These are phyloP conservation scores for Phytopythium chamaehyphon DNA, from an alignment of 352 stramenopile species.

Conservation along the genomic window DNA sequence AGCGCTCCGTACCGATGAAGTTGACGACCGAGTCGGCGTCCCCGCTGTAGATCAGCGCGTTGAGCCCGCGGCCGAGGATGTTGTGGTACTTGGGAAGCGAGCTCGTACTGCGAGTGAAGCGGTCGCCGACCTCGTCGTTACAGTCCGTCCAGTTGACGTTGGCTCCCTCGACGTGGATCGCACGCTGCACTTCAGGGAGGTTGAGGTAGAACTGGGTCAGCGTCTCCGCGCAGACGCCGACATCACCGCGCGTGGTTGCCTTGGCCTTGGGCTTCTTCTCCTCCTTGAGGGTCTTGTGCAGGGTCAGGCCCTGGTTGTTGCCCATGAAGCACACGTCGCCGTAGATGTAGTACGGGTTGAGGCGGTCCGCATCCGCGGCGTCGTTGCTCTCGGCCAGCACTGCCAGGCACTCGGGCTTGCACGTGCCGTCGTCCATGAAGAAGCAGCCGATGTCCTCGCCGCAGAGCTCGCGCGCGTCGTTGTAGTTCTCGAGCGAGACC, in stretches of 20 bases:
- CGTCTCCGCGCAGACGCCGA: conserved; percentile 58
- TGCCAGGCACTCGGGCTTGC: conserved; percentile 32
- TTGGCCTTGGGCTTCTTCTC: conserved; percentile 19
- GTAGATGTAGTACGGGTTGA: conserved; percentile 84
- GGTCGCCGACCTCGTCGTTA: conserved; percentile 46
- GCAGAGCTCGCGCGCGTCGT: conserved; percentile 52
- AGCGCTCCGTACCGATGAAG: conserved; percentile 87
- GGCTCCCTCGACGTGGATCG: conserved; percentile 44
- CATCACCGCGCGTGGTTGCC: conserved; percentile 36
- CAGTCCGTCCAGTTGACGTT: conserved; percentile 59
- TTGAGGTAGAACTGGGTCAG: conserved; percentile 72
- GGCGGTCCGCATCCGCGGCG: conserved; percentile 30
- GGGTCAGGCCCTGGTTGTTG: conserved; percentile 43
- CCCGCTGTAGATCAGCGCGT: conserved; percentile 69
- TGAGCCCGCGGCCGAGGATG: conserved; percentile 46
- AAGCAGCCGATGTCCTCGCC: conserved; percentile 51
- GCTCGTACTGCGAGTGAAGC: conserved; percentile 57
- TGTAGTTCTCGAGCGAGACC: conserved; percentile 74
- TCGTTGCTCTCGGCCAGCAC: conserved; percentile 51
- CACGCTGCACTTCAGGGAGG: conserved; percentile 46
- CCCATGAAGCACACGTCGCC: conserved; percentile 70
- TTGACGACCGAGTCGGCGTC: conserved; percentile 81
- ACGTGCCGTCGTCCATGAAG: conserved; percentile 48
- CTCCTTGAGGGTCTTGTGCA: conserved; percentile 36
- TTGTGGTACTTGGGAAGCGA: conserved; percentile 65